Percentiles rank a stretch among this genome's conserved stretches.
These are phyloP conservation scores for Leishmania guyanensis DNA, from an alignment of 208 protist genomes.

Conservation along the genomic window DNA sequence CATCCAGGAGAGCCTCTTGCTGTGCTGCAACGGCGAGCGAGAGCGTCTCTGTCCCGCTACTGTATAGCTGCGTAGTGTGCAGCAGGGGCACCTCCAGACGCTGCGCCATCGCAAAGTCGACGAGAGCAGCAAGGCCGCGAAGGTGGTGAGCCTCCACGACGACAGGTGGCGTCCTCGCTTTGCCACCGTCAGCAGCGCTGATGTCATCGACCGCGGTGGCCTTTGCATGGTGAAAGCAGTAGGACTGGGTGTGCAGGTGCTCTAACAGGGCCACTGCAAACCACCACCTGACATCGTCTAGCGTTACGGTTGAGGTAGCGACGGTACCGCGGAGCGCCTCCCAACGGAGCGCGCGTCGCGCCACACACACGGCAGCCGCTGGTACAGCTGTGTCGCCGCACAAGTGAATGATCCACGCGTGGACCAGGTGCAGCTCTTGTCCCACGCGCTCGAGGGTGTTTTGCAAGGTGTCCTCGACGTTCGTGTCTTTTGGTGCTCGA, in stretches of 20 bases:
- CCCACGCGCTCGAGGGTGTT: constrained; percentile 32
- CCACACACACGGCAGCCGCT: constrained; percentile 13
- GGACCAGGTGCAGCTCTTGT: constrained; percentile 34
- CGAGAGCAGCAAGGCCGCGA: constrained; percentile 19
- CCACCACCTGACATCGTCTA: constrained; percentile 14
- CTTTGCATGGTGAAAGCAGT: constrained; percentile 22
- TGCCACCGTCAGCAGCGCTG: not conserved
- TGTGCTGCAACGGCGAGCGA: not conserved
- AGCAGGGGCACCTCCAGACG: not conserved
- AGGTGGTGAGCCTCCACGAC: constrained; percentile 19
- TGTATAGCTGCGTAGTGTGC: not conserved
- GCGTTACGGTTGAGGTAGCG: not conserved
- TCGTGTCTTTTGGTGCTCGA: not conserved
- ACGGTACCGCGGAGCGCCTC: not conserved
- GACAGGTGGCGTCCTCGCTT: not conserved
- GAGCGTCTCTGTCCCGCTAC: not conserved
- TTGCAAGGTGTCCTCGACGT: constrained; percentile 31
- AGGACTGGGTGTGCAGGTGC: constrained; percentile 20
- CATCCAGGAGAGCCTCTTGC: constrained; percentile 13
- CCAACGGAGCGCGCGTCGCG: constrained; percentile 16
- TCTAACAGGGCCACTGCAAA: constrained; percentile 30
- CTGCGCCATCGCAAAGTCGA: constrained; percentile 22
- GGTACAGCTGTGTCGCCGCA: constrained; percentile 3
- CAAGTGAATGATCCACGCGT: constrained; percentile 23
- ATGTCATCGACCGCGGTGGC: not conserved